phyloP scores from a whole-genome alignment of 441 rosid species.

The Breynia disticha region DNA sequence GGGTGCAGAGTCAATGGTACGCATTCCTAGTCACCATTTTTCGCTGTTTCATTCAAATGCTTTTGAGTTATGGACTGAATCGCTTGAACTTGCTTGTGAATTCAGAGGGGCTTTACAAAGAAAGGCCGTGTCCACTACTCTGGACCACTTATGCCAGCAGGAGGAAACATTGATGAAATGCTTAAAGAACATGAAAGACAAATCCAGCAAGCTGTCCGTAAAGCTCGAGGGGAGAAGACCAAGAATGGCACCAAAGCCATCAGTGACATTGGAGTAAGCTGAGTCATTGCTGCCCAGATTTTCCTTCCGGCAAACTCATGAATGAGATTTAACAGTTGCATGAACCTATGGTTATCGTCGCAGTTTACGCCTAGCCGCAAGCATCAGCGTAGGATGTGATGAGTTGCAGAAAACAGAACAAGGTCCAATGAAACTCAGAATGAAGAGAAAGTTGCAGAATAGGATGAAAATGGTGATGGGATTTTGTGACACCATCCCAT shows the following conservation, averaged over 20 bases:
- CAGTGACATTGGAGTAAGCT: constrained; percentile 23
- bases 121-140: constrained; percentile 54
- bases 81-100: constrained; percentile 12
- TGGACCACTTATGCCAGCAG: constrained; percentile 61
- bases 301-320: background rate
- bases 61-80: background rate
- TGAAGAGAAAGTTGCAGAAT: background rate
- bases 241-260: constrained; percentile 19
- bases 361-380: background rate
- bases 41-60: background rate
- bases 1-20: constrained; percentile 40
- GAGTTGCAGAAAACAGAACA: background rate
- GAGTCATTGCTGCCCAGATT: constrained; percentile 22
- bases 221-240: constrained; percentile 57
- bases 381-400: background rate
- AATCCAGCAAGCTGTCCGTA: constrained; percentile 64
- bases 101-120: constrained; percentile 36
- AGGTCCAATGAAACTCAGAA: background rate
- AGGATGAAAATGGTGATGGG: constrained; percentile 4
- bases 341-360: background rate
- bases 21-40: background rate
- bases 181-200: constrained; percentile 76
- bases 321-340: background rate
- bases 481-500: background rate
- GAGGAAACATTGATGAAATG: constrained; percentile 74